Conservation (phyloP, 2,329 filamentous ascomycete species). For the Harringtonia lauricola region DNA sequence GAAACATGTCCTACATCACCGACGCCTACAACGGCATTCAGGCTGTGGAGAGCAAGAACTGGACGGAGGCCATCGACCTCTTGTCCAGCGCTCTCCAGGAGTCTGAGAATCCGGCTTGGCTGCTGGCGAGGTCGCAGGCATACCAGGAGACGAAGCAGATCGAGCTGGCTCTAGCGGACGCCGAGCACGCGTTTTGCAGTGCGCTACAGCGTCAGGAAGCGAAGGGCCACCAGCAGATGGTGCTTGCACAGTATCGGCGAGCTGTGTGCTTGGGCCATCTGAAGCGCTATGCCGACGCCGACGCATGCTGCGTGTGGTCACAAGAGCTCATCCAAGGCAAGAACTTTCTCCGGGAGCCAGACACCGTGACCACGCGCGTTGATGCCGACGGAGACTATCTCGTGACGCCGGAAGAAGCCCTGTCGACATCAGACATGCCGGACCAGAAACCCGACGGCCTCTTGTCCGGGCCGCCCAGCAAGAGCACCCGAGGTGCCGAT, state of each 20-base stretch:
- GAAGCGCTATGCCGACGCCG: constrained; percentile 62
- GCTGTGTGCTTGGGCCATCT: constrained; percentile 63
- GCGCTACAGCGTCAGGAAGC: constrained; percentile 55
- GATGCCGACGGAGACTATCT: constrained; percentile 38
- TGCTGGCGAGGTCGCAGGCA: constrained; percentile 71
- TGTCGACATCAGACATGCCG: constrained; percentile 10
- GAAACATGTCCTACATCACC: constrained; percentile 38
- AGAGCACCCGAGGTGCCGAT: constrained; percentile 8
- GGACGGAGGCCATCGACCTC: constrained; percentile 53
- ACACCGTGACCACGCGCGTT: constrained; percentile 25
- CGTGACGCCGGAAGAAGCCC: constrained; percentile 23
- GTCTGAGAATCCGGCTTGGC: constrained; percentile 63
- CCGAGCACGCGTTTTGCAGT: constrained; percentile 51
- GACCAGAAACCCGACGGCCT: constrained; percentile 4
- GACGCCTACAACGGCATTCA: constrained; percentile 51
- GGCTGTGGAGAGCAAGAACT: constrained; percentile 53
- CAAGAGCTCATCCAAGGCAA: constrained; percentile 30
- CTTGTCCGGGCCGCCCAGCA: too few species aligned
- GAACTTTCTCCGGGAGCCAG: constrained; percentile 20
- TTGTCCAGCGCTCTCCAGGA: constrained; percentile 57
- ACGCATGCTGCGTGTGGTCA: constrained; percentile 54
- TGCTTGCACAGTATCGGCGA: constrained; percentile 72
- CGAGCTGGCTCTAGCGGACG: constrained; percentile 56
- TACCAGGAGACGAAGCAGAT: constrained; percentile 54
- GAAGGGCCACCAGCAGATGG: constrained; percentile 53